Evolutionary conservation across 495 filamentous ascomycete genomes (phyloP).

Genomic region (Hyphodiscus hymeniophilus): DNA sequence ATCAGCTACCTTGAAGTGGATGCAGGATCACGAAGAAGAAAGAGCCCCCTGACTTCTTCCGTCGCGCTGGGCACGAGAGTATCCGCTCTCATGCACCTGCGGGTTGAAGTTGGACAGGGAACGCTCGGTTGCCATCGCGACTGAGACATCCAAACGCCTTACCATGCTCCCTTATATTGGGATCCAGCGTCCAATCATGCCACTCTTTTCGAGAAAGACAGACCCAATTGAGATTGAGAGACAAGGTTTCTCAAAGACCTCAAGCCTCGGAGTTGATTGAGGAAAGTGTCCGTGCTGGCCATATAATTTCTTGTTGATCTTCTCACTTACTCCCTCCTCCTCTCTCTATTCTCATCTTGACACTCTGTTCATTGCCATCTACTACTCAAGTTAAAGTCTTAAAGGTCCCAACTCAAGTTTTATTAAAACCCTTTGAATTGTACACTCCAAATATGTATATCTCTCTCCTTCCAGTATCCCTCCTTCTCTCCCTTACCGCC

Average conservation of each 20-base stretch:
- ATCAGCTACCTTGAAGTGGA: too few relatives aligned
- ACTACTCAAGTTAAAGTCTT: neutral
- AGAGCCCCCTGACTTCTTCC: too few relatives aligned
- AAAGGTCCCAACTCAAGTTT: neutral
- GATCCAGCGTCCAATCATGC: neutral
- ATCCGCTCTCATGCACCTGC: too few relatives aligned
- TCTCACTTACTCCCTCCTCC: slow-evolving; percentile 1
- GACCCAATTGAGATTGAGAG: neutral
- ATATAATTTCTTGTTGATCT: slow-evolving; percentile 5
- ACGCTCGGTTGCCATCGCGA: too few relatives aligned
- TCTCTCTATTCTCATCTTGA: neutral
- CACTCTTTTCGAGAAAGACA: neutral
- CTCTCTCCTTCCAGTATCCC: slow-evolving; percentile 11
- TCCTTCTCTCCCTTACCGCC: slow-evolving; percentile 14
- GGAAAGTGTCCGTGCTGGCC: slow-evolving; percentile 8
- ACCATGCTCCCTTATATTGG: neutral
- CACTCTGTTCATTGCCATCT: neutral
- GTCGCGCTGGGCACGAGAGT: too few relatives aligned
- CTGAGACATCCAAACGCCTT: neutral
- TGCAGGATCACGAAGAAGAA: too few relatives aligned
- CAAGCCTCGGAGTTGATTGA: neutral
- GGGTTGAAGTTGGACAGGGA: too few relatives aligned
- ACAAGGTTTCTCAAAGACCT: slow-evolving; percentile 1
- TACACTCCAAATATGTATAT: slow-evolving; percentile 9
- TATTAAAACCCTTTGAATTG: neutral